Base-by-base conservation (phyloP, 345 rosid genomes). In the Barbarea vulgaris region DNA sequence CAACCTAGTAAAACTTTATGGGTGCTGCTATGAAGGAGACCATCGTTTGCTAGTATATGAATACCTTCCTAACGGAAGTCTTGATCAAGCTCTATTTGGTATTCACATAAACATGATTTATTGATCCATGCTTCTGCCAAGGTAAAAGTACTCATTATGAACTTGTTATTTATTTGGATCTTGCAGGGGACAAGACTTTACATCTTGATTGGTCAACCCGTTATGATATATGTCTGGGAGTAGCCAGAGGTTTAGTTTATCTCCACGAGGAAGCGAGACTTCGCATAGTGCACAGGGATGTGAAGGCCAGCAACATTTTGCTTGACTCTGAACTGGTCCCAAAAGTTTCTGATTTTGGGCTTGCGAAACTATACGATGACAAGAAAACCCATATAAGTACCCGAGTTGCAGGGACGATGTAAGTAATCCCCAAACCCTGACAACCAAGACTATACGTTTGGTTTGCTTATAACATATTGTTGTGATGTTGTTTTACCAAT, bases 241-340 rank as follows among this genome's bases (percentile, higher is more conserved):
- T 79, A 54, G 85, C 83, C 28, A 85, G 88, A 76, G 88, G 87
- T 14, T 73, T 87, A 36, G 81, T 84, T 24, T 87, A 87, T 80
- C 88, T 85, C 37, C 87, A 82, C 5, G 88, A 85, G 76, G 88
- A 87, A 44, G 84, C 88, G 6, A 83, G 91, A 77, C 44, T 76
- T 74, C 76, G 85, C 21, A 86, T 86, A 25, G 87, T 88, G 7
- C 87, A 88, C 37, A 77, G 90, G 46, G 93, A 88, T 81, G 87
- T 86, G 60, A 86, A 88, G 72, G 81, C 87, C 34, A 86, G 86
- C 33, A 86, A 88, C 63, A 88, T 83, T 68, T 72, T 88, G 36
- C 87, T 87, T 9, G 88, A 39, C 81, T 84, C 42, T 69, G 67
- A 80, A 80, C 36, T 80, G 15, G 61, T 60, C 56, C 83, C 85